Conservation (phyloP, 2,329 filamentous ascomycete genomes). For the Orbilia blumenaviensis region DNA sequence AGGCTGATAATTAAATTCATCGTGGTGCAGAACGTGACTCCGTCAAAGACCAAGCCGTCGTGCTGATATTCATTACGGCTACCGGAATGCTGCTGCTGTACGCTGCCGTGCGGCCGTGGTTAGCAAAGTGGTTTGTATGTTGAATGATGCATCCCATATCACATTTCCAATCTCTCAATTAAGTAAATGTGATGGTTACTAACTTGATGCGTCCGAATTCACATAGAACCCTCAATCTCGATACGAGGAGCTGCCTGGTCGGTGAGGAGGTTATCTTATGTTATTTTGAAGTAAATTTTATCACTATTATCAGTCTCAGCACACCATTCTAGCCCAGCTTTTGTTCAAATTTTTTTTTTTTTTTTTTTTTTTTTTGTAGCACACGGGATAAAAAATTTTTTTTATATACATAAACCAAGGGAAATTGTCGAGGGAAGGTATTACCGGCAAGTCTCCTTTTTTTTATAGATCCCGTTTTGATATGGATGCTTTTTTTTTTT, state of each 20-base stretch:
- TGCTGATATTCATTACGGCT: conserved; percentile 72
- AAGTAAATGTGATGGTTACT: background rate
- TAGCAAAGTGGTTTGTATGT: conserved; percentile 61
- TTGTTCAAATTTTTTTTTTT: background rate
- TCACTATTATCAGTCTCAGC: no score
- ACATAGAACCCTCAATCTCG: conserved; percentile 33
- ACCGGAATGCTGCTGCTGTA: conserved; percentile 70
- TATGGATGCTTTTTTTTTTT: background rate
- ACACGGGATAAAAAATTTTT: no score
- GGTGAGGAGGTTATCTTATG: background rate
- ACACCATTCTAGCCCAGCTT: no score
- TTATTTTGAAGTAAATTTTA: background rate
- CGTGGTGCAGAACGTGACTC: conserved; percentile 74
- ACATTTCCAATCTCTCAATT: conserved; percentile 54
- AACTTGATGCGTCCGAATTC: no score
- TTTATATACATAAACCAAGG: background rate
- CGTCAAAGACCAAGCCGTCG: conserved; percentile 73
- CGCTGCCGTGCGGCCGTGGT: conserved; percentile 70
- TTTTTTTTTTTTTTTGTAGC: background rate
- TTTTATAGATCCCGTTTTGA: background rate
- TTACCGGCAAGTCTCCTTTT: background rate
- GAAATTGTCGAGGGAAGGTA: no score
- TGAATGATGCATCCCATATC: no score
- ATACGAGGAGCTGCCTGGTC: conserved; percentile 35
- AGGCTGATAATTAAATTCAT: no score